Evolutionary conservation across 164 flowering plant genomes (phyloP).

Genomic region (Santalum album): DNA sequence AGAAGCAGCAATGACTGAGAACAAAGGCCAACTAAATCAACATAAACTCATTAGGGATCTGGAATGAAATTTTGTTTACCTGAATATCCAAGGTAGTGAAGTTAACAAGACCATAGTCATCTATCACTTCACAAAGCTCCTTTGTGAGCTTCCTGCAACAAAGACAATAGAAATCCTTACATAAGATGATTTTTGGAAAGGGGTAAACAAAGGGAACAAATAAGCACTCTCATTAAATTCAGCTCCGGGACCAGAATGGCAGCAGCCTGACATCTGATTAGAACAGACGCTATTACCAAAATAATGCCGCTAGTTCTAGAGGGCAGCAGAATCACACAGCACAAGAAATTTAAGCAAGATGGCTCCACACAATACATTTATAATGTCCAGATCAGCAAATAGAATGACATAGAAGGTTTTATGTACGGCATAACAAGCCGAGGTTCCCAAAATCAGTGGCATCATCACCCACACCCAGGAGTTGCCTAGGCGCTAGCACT

Average conservation of each 20-base stretch:
- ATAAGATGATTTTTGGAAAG: not conserved
- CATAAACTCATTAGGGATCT: not conserved
- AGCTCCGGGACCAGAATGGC: too few relatives aligned
- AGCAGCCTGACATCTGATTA: not conserved
- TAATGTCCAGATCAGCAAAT: too few relatives aligned
- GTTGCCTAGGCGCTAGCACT: too few relatives aligned
- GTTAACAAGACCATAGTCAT: conserved; percentile 60
- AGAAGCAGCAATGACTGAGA: conserved; percentile 6
- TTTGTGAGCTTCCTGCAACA: conserved; percentile 76
- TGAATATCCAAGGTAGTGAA: conserved; percentile 89
- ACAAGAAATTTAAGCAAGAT: not conserved
- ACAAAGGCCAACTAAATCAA: not conserved
- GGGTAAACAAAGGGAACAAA: too few relatives aligned
- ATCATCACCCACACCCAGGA: too few relatives aligned
- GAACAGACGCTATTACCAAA: not conserved
- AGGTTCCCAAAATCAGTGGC: too few relatives aligned
- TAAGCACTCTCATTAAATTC: too few relatives aligned
- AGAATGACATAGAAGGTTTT: too few relatives aligned
- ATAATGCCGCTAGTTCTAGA: too few relatives aligned
- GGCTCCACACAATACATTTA: not conserved
- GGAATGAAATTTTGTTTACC: conserved; percentile 23
- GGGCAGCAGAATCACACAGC: not conserved
- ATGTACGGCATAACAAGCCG: too few relatives aligned
- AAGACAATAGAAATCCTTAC: conserved; percentile 1
- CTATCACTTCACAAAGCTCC: conserved; percentile 78